A percentile compares a stretch with the other conserved stretches of the same genome.
Evolutionary conservation across 2,329 filamentous ascomycete genomes (phyloP).

Genomic region (Metarhizium robertsii): DNA sequence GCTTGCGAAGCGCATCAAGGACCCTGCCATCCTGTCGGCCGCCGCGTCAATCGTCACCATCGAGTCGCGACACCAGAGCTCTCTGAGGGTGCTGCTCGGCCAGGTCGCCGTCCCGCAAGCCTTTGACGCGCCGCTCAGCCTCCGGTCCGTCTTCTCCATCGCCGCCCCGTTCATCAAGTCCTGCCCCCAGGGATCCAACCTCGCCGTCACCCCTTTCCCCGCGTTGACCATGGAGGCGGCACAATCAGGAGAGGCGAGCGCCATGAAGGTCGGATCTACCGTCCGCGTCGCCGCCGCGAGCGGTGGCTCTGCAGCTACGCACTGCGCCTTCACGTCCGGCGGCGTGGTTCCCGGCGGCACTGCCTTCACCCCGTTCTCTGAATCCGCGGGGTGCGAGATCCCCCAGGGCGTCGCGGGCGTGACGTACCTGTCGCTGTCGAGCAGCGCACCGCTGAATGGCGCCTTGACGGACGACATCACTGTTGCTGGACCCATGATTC

Average conservation of each 20-base stretch:
- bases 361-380: constrained; percentile 47
- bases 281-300: constrained; percentile 39
- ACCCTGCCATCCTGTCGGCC: constrained; percentile 50
- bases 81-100: constrained; percentile 53
- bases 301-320: constrained; percentile 33
- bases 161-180: constrained; percentile 63
- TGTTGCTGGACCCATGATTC: constrained; percentile 54
- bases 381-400: constrained; percentile 45
- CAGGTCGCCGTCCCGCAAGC: constrained; percentile 54
- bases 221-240: constrained; percentile 40
- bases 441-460: constrained; percentile 36
- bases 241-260: constrained; percentile 26
- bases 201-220: constrained; percentile 54
- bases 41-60: constrained; percentile 64
- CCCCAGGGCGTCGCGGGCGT: constrained; percentile 54
- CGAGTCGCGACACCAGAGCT: constrained; percentile 65
- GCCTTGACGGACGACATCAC: constrained; percentile 52
- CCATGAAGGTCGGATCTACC: constrained; percentile 22
- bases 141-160: constrained; percentile 62
- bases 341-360: constrained; percentile 45
- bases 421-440: constrained; percentile 59
- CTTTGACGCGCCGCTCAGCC: constrained; percentile 61
- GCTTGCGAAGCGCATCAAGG: constrained; percentile 55
- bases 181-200: constrained; percentile 59
- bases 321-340: constrained; percentile 61